Conservation (phyloP, 345 rosid species). For the Lenwebbia sp. region DNA sequence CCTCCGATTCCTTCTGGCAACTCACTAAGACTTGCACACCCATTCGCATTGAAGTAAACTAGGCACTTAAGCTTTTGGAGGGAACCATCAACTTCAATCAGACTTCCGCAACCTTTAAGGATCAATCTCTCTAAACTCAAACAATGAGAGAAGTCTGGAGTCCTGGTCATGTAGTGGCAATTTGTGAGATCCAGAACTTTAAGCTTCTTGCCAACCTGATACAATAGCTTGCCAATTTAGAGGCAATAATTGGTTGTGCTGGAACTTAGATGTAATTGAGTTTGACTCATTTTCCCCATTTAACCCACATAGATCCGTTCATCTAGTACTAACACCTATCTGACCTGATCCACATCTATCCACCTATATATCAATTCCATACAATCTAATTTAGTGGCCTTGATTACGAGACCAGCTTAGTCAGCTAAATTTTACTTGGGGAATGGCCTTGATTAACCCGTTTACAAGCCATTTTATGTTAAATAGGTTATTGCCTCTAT, state of each 20-base stretch:
- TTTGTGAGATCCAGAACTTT: constrained; percentile 13
- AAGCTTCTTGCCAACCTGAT: constrained; percentile 5
- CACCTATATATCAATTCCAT: not conserved
- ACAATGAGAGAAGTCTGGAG: constrained; percentile 7
- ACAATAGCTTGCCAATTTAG: too few relatives aligned
- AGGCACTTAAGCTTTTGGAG: constrained; percentile 2
- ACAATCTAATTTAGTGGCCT: not conserved
- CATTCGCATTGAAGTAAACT: too few relatives aligned
- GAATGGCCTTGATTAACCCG: not conserved
- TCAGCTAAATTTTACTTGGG: not conserved
- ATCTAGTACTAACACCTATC: too few relatives aligned
- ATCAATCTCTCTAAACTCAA: constrained; percentile 13
- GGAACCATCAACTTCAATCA: constrained; percentile 13
- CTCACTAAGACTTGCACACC: not conserved
- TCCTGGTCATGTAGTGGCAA: not conserved
- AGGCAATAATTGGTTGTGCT: too few relatives aligned
- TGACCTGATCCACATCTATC: not conserved
- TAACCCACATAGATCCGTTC: too few relatives aligned
- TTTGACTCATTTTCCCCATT: too few relatives aligned
- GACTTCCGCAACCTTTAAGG: constrained; percentile 6
- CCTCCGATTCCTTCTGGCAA: not conserved
- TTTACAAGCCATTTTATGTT: not conserved
- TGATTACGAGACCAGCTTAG: not conserved
- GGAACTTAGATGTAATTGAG: too few relatives aligned
- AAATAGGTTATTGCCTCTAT: too few relatives aligned